Evolutionary conservation across 2,329 filamentous ascomycete species (phyloP).

Genomic region (Paraphoma sp.): DNA sequence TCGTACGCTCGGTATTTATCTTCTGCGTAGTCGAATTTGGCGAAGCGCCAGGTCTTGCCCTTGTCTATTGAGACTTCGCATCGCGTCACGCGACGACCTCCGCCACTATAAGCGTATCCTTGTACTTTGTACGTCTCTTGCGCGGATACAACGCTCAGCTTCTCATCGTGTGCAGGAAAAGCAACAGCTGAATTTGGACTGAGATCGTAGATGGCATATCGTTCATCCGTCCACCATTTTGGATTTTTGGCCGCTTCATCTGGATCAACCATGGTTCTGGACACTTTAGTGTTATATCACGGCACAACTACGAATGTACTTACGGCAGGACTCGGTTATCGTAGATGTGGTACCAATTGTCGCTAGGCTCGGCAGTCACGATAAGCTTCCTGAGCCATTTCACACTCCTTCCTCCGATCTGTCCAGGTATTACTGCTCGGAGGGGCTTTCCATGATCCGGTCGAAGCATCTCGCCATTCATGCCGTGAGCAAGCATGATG

Average conservation of each 20-base stretch:
- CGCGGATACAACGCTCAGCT: conserved; percentile 58
- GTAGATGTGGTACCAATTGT: conserved; percentile 96
- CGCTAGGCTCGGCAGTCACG: conserved; percentile 77
- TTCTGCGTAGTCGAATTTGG: conserved; percentile 81
- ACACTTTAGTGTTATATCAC: conserved; percentile 3
- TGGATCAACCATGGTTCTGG: conserved; percentile 77
- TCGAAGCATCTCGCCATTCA: conserved; percentile 83
- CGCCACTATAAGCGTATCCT: conserved; percentile 89
- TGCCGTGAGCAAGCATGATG: conserved; percentile 85
- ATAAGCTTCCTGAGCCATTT: conserved; percentile 90
- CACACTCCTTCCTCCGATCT: conserved; percentile 90
- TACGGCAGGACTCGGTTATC: conserved; percentile 86
- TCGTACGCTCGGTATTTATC: conserved; percentile 76
- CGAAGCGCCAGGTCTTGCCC: conserved; percentile 79
- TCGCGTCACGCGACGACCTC: conserved; percentile 81
- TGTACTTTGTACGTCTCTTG: conserved; percentile 67
- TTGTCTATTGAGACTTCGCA: conserved; percentile 85
- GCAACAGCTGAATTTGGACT: conserved; percentile 85
- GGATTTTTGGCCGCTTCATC: conserved; percentile 77
- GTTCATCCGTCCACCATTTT: conserved; percentile 84
- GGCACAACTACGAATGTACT: conserved; percentile 23
- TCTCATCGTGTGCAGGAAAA: conserved; percentile 80
- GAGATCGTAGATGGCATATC: conserved; percentile 91
- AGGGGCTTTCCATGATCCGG: conserved; percentile 89
- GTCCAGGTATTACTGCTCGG: conserved; percentile 82